A percentile compares a stretch with the other conserved stretches of the same genome.
These are phyloP conservation scores for Annulohypoxylon truncatum DNA, from an alignment of 2,329 filamentous ascomycete genomes.

Conservation along the genomic window DNA sequence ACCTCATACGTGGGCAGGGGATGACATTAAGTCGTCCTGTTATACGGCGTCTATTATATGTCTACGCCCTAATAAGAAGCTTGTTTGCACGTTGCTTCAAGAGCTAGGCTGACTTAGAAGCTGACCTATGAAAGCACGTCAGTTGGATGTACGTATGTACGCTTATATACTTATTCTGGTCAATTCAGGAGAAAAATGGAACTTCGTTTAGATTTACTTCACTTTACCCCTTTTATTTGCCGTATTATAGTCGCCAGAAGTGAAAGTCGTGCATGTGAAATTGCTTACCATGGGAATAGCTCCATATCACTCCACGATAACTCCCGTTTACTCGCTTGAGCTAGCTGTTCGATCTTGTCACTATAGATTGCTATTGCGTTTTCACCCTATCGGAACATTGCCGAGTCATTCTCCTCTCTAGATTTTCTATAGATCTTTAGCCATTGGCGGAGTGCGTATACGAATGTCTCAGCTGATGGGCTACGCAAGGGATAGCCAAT, in stretches of 20 bases:
- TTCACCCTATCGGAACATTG: slow-evolving; percentile 1
- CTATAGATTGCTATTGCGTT: not conserved
- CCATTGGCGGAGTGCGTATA: slow-evolving; percentile 5
- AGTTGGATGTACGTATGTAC: not conserved
- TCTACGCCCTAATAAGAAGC: slow-evolving; percentile 2
- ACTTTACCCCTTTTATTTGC: not conserved
- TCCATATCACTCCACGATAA: not conserved
- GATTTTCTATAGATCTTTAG: not conserved
- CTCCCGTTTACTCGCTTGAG: not conserved
- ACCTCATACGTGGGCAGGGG: slow-evolving; percentile 23
- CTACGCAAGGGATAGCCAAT: not conserved
- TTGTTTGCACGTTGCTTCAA: slow-evolving; percentile 3
- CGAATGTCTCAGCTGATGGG: slow-evolving; percentile 6
- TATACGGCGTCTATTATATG: slow-evolving; percentile 10
- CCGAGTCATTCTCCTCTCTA: slow-evolving; percentile 1
- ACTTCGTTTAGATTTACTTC: not conserved
- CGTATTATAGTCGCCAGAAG: not conserved
- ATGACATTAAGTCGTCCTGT: not conserved
- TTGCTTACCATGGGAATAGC: not conserved
- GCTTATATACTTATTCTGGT: not conserved
- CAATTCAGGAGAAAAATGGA: not conserved
- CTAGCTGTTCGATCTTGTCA: not conserved
- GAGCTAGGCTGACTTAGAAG: not conserved
- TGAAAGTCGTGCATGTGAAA: not conserved
- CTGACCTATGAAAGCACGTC: not conserved